Base-by-base conservation (phyloP, 2,329 filamentous ascomycete species). In the Hypoxylon sp. region DNA sequence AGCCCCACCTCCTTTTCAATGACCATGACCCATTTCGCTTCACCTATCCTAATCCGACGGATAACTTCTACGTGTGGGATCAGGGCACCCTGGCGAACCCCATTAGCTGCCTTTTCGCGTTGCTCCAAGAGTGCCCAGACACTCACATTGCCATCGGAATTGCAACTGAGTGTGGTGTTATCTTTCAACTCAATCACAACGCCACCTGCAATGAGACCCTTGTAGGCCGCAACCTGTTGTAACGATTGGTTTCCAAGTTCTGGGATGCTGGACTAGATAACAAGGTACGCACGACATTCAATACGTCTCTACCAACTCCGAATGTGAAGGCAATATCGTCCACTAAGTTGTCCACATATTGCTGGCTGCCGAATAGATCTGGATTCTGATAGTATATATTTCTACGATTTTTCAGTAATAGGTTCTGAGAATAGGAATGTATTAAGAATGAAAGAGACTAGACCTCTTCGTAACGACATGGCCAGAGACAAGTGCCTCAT, bases 381-480 rank as follows among this genome's bases (percentile, higher is more conserved):
- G 90, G 87, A 70, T 94, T 85, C 71, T 92, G 88, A 74, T 96
- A 96, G 76, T 90, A 96, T 3, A 96, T 88, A 73, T 92, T 91
- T 66, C 92, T 95, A 65, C n/a, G 3, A 27, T 1, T 16, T 4
- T 30, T 73, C 21, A 75, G 62, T 8, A 30, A 32, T 21, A 3
- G 2, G 6, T n/a, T 37, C 19, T 25, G 5, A 23, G 2, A 32
- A 14, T 41, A 57, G n/a, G 66, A 39, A 5, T 19, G 29, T 2
- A 23, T 12, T 5, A 29, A 37, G 23, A 19, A 47, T 37, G 11
- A 50, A 52, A 47, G 16, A 53, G 27, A 23, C 21, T 77, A 45
- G 53, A 90, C 88, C 88, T 86, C 76, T 91, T 91, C 2, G 88
- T 90, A 19, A 88, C 80, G 2, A 87, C 71, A 7, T 78, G 82